Base-by-base conservation (phyloP, 768 basidiomycete genomes). In the Tremella fuciformis region DNA sequence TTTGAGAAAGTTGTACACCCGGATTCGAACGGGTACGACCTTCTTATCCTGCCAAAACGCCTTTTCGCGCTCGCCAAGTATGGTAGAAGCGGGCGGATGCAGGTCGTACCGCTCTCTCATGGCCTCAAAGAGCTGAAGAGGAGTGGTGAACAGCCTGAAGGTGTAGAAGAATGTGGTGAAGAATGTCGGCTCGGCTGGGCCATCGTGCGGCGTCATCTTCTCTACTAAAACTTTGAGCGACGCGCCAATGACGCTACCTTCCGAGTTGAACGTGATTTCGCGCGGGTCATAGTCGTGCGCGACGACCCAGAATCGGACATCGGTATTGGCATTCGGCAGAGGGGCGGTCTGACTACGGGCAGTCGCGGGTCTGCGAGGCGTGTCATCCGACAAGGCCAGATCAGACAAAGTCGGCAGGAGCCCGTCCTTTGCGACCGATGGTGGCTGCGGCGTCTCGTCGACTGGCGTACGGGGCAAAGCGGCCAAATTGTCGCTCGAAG, bases 141-240 rank as follows among this genome's bases (percentile, higher is more conserved):
- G 88, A 0, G 87, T 83, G 1, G 88, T 84, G 78, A 96, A 97
- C 55, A 97, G 79, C 26, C 94, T 85, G 82, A 98, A 99, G 0
- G 93, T 97, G 68, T 93, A 81, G 81, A 93, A 93, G 80, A 99
- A 98, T 26, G 92, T 87, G 3, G 86, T 84, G 13, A 87, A 83
- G 75, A 97, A 93, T 0, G 86, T 84, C 16, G 88, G 81, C 70
- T 97, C 93, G 55, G 91, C 90, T 44, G 92, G 83, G 58, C 85
- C 86, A 71, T 91, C 91, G 71, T 96, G 90, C 3, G 93, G 91
- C 18, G 94, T 94, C 86, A 98, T 88, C 79, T 91, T 92, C 79
- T 94, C 92, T n/a, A 98, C 87, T 42, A 99, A 80, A 1, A 87
- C 92, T 16, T 82, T 82, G 60, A 99, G 80, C 3, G 91, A 91